Evolutionary conservation across 805 yeast species (phyloP), one percentile per base, ranked within the genome.

Genomic region (Myxozyma melibiosi): DNA sequence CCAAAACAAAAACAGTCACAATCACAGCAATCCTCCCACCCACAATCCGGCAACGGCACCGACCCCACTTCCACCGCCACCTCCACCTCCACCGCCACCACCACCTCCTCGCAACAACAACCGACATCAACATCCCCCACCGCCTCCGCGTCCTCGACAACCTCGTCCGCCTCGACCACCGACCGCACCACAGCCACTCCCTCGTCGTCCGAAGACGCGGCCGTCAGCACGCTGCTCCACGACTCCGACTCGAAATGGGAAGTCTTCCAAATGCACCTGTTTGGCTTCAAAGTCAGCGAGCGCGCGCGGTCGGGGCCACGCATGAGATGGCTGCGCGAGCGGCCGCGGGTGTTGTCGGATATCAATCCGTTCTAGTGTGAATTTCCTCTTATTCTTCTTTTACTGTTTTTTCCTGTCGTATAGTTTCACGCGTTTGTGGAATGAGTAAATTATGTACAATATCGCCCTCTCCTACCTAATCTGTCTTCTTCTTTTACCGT

Each of bases 291-390:
- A 65, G 78, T 94, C 28, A 82, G 86, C 66, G 92, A 88, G 69
- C 68, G 74, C 53, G 85, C 96, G 43, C 75, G 80, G 30, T 79
- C 87, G 46, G 99, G 99, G 0, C 91, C 95, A n/a, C 80, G 98
- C 65, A 94, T 94, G 98, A 81, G 80, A 67, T 94, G 99, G 99
- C 78, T 92, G 61, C 82, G 98, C 66, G 84, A 83, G 70, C 77
- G 80, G 62, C 63, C 63, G 20, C 28, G 28, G 16, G 39, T 24
- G 4, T 14, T 33, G 16, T 46, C 37, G 14, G 61, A 56, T 20
- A 27, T 51, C 3, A 56, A 42, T 13, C 25, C 41, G 3, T 51
- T 16, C 28, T 51, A 51, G 31, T 8, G 13, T 14, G 5, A 6
- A 8, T 16, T 6, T 42, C 42, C 28, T 39, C 25, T 28, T 14